Evolutionary conservation across 2,329 filamentous ascomycete species (phyloP), one percentile per base, ranked within the genome.

Genomic region (Metarhizium rileyi): DNA sequence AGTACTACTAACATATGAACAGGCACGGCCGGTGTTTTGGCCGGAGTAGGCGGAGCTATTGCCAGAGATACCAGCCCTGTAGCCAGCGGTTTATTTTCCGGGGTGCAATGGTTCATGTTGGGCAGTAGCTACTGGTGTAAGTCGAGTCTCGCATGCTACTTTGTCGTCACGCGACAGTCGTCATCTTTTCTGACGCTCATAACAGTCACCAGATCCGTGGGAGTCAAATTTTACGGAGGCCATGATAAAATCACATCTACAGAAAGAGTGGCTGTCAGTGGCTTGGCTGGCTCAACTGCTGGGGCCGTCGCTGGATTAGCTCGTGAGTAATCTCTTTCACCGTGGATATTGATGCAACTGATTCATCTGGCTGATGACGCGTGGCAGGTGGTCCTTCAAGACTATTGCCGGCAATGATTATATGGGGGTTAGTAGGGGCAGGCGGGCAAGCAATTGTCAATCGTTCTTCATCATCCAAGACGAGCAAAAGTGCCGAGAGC

Each of bases 91-190:
- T 57, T 84, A 12, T 76, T 83, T 35, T 83, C 84, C 22, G 86
- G 87, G 18, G 72, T 87, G 38, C 89, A 95, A 68, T 95, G 87
- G 80, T 88, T 88, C 66, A 76, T 80, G 40, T 75, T 94, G 36
- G 88, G 88, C 33, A 80, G 78, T 44, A 86, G 80, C 16, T 96
- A 84, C 63, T 91, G 83, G 75, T 83, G 85, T 83, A 72, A 61
- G 79, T 1, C 22, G 16, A 7, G 26, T 33, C 30, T 26, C 25
- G 2, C 40, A 10, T 20, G 22, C 7, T 2, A 12, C 12, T 36
- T 20, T 16, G 6, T 18, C 16, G 9, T 8, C 38, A 22, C 22
- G 18, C 35, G 10, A 38, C 5, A 20, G 35, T 22, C 35, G 10
- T 38, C 7, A 12, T 30, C 9, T 27, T 36, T 27, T 26, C n/a